A percentile compares a stretch with the other conserved stretches of the same genome.
Conservation (phyloP, 2,329 filamentous ascomycete species). For the Ceratocystis diversiconidia region DNA sequence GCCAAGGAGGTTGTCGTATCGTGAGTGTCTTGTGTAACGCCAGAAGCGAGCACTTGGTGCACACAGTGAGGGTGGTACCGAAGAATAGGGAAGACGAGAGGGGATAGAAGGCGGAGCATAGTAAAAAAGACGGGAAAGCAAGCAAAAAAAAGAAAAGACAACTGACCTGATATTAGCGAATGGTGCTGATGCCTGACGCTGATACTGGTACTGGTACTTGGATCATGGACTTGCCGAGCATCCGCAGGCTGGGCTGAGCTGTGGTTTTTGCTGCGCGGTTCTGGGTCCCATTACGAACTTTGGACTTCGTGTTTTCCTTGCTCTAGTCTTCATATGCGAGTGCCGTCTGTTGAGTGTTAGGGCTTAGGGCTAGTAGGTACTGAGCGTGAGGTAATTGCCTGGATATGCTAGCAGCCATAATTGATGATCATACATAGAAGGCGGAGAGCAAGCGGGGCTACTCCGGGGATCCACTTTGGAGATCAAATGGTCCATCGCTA, state of each 20-base stretch:
- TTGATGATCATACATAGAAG: neutral
- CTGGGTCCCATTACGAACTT: neutral
- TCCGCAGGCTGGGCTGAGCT: neutral
- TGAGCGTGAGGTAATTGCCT: neutral
- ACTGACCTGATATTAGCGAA: neutral
- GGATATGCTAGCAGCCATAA: neutral
- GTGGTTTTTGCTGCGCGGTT: neutral
- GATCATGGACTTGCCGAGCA: neutral
- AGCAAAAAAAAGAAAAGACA: neutral
- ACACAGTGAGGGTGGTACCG: neutral
- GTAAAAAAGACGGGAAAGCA: neutral
- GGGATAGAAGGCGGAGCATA: too few species aligned
- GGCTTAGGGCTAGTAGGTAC: neutral
- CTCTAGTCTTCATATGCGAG: neutral
- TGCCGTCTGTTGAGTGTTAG: neutral
- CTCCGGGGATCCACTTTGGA: neutral
- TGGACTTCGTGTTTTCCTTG: neutral
- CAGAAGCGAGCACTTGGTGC: slow-evolving; percentile 1
- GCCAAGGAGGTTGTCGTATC: neutral
- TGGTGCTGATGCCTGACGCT: neutral
- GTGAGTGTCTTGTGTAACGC: neutral
- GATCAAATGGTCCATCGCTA: neutral
- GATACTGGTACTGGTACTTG: neutral
- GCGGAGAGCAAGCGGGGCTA: neutral
- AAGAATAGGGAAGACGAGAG: too few species aligned